These are phyloP conservation scores for Sarocladium brachiariae DNA, from an alignment of 2,329 filamentous ascomycete species.

Conservation along the genomic window DNA sequence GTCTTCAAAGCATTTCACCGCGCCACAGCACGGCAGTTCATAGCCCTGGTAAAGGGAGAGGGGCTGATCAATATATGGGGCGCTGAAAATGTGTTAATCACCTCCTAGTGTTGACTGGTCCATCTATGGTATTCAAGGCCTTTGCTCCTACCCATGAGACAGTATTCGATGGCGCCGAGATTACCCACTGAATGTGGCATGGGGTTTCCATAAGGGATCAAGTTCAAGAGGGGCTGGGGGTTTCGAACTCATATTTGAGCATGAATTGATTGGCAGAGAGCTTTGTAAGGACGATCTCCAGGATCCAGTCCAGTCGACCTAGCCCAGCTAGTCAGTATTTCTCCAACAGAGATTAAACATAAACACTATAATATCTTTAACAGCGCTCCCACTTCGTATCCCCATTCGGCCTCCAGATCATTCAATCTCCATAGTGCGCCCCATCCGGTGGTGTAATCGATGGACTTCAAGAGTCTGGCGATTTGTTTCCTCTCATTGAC, in stretches of 20 bases:
- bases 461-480: constrained; percentile 31
- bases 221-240: too few relatives aligned
- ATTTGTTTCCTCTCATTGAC: constrained; percentile 27
- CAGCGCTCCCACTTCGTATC: constrained; percentile 17
- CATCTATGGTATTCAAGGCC: constrained; percentile 22
- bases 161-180: constrained; percentile 15
- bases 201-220: too few relatives aligned
- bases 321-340: too few relatives aligned
- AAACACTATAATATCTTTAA: not conserved
- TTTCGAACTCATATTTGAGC: too few relatives aligned
- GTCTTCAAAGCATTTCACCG: not conserved
- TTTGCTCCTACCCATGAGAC: constrained; percentile 33
- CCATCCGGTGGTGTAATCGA: constrained; percentile 43
- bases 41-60: not conserved
- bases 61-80: too few relatives aligned
- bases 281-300: too few relatives aligned
- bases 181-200: constrained; percentile 3
- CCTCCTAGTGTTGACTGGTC: constrained; percentile 3
- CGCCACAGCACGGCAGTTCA: not conserved
- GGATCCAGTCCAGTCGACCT: too few relatives aligned
- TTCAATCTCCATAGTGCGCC: constrained; percentile 40
- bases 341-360: too few relatives aligned
- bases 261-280: too few relatives aligned
- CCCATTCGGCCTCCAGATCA: constrained; percentile 35
- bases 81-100: too few relatives aligned